Percentiles rank a stretch among this genome's conserved stretches.
phyloP scores from a whole-genome alignment of 2,329 filamentous ascomycete species.

The Herpomyces periplanetae region DNA sequence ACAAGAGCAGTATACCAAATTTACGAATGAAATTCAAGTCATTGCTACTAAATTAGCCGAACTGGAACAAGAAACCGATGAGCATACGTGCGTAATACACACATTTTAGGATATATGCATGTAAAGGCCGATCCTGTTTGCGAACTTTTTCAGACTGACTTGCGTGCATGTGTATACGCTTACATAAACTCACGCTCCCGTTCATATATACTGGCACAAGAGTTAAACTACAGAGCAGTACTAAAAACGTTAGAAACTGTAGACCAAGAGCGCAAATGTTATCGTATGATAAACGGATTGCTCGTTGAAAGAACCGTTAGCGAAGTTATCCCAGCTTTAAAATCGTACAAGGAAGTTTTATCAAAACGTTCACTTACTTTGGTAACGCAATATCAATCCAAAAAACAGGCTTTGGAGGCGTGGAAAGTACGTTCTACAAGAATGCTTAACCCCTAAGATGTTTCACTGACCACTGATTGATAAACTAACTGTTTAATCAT shows the following conservation, averaged over 20 bases:
- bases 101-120: slow-evolving; percentile 3
- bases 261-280: slow-evolving; percentile 59
- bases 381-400: slow-evolving; percentile 76
- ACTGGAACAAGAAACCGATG: slow-evolving; percentile 82
- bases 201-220: not conserved
- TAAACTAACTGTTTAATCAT: slow-evolving; percentile 2
- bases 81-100: slow-evolving; percentile 42
- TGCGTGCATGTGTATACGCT: slow-evolving; percentile 1
- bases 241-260: slow-evolving; percentile 62
- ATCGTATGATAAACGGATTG: slow-evolving; percentile 92
- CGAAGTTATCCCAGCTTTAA: slow-evolving; percentile 58
- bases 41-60: slow-evolving; percentile 87
- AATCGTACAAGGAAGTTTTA: slow-evolving; percentile 71
- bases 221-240: slow-evolving; percentile 44
- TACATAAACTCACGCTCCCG: slow-evolving; percentile 1
- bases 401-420: slow-evolving; percentile 76
- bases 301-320: slow-evolving; percentile 71
- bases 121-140: slow-evolving; percentile 3
- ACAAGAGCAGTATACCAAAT: slow-evolving; percentile 12
- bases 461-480: slow-evolving; percentile 1
- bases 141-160: slow-evolving; percentile 6
- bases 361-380: slow-evolving; percentile 79
- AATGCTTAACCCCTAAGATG: slow-evolving; percentile 1
- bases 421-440: slow-evolving; percentile 46
- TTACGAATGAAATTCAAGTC: slow-evolving; percentile 39